Conservation (phyloP, 2,329 filamentous ascomycete species). For the Alternaria infectoria region DNA sequence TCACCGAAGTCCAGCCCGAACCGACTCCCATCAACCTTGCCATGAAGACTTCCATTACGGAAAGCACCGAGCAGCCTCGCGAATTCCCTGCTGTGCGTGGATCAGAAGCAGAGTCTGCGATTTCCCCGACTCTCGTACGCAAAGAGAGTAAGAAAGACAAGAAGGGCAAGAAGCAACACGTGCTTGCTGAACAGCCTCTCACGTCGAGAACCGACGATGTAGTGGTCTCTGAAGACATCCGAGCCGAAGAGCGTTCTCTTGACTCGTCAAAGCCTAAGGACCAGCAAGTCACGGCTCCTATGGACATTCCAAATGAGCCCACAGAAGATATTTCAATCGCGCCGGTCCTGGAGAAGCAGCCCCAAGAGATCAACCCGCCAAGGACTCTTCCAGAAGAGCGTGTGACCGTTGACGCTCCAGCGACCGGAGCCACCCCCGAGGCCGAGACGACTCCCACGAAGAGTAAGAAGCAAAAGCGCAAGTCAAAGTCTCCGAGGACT, state of each 20-base stretch:
- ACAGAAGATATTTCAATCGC: background rate
- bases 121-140: slow-evolving; percentile 22
- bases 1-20: background rate
- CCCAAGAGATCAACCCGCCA: background rate
- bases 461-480: slow-evolving; percentile 27
- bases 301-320: background rate
- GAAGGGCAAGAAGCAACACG: slow-evolving; percentile 31
- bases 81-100: background rate
- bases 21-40: background rate
- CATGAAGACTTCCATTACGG: background rate
- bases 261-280: background rate
- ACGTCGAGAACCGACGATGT: slow-evolving; percentile 10
- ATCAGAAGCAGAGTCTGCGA: slow-evolving; percentile 10
- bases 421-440: slow-evolving; percentile 4
- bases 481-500: slow-evolving; percentile 11
- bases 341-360: background rate
- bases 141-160: slow-evolving; percentile 41
- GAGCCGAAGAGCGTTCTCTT: background rate
- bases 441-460: slow-evolving; percentile 10
- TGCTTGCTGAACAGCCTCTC: slow-evolving; percentile 3
- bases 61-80: background rate
- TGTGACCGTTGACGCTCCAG: background rate
- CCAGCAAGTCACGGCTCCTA: background rate
- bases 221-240: background rate
- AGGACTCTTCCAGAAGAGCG: background rate